Evolutionary conservation across 2,329 filamentous ascomycete species (phyloP), one percentile per base, ranked within the genome.

Genomic region (Colletotrichum shisoi): DNA sequence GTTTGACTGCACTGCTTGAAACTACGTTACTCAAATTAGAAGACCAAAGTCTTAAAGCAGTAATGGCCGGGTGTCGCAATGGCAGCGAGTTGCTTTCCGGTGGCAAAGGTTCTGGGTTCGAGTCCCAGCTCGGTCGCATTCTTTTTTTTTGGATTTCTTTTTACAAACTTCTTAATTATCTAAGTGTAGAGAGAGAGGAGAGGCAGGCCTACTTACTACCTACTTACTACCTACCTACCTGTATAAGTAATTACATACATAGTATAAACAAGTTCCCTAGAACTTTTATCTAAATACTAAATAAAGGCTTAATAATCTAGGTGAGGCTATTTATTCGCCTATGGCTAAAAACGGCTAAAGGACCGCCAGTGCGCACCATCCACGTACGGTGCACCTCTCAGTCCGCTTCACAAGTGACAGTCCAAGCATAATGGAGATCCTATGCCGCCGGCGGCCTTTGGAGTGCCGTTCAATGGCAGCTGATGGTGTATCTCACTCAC

Each of bases 31-130:
- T n/a, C n/a, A n/a, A n/a, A n/a, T n/a, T n/a, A n/a, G n/a, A n/a
- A n/a, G n/a, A n/a, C n/a, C n/a, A n/a, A n/a, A n/a, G n/a, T n/a
- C n/a, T n/a, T n/a, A n/a, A n/a, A n/a, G n/a, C n/a, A n/a, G n/a
- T n/a, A n/a, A n/a, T 24, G 61, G 51, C 61, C 61, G 44, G 61
- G 17, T 74, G 53, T 70, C 72, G 62, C 70, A 74, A 74, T 74
- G 71, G 72, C 21, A 65, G 62, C 58, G 73, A 71, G 72, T 75
- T 72, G 72, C 73, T 75, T 75, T 76, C 75, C 73, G 75, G 75
- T 76, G 75, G 74, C 71, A 71, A 74, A 76, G 73, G 73, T 57
- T 77, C 70, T 71, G 75, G 75, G 75, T 76, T 76, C 75, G 75
- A 76, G 72, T 74, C 75, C 74, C 75, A 72, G 71, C 71, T 49